phyloP scores from a whole-genome alignment of 2,329 filamentous ascomycete genomes.

The Colletotrichum acutatum region DNA sequence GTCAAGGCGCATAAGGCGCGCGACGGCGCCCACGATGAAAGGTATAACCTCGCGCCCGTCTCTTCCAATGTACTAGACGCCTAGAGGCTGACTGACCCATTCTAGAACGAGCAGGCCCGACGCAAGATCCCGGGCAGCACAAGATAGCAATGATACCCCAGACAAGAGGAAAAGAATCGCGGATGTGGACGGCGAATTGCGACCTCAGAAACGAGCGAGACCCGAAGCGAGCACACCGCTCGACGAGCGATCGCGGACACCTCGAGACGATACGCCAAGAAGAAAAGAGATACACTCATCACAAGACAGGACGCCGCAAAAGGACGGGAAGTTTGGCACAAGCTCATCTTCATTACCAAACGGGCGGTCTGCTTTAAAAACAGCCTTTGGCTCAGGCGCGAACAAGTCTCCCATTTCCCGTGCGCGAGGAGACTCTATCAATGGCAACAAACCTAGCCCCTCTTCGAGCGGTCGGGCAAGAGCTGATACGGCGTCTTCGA shows the following conservation, averaged over 20 bases:
- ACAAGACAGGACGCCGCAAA: conserved; percentile 43
- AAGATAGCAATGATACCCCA: conserved; percentile 42
- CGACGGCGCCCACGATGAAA: conserved; percentile 44
- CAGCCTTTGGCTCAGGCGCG: conserved; percentile 39
- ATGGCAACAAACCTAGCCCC: conserved; percentile 52
- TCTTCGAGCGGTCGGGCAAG: conserved; percentile 50
- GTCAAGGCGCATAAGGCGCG: conserved; percentile 44
- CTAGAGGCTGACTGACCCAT: background rate
- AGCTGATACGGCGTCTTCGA: conserved; percentile 47
- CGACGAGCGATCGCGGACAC: conserved; percentile 46
- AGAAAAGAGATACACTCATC: conserved; percentile 42
- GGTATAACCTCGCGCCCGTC: conserved; percentile 38
- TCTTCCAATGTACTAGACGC: background rate
- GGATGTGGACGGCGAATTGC: conserved; percentile 56
- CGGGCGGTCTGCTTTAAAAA: conserved; percentile 49
- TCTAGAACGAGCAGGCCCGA: conserved; percentile 24
- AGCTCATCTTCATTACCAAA: conserved; percentile 46
- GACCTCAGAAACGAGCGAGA: conserved; percentile 59
- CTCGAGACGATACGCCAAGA: conserved; percentile 48
- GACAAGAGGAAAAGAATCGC: conserved; percentile 59
- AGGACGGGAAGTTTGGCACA: conserved; percentile 42
- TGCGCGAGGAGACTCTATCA: conserved; percentile 52
- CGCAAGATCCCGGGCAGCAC: conserved; percentile 2
- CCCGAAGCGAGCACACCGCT: conserved; percentile 48
- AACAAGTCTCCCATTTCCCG: conserved; percentile 51